phyloP scores from a whole-genome alignment of 2,329 filamentous ascomycete genomes.

The Chrysoporthe deuterocubensis region DNA sequence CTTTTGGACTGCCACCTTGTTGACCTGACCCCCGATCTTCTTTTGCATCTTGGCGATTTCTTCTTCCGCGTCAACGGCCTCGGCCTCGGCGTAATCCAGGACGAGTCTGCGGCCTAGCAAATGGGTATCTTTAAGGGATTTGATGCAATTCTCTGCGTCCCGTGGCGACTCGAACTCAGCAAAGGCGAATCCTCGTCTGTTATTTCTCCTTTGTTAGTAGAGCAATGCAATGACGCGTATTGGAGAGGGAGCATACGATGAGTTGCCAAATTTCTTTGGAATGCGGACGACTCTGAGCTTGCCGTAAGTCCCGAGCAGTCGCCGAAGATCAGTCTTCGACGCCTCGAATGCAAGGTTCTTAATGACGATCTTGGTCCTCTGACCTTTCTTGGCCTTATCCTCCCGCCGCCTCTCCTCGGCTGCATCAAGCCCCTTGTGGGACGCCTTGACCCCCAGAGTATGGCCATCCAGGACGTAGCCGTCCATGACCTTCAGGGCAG shows the following conservation, averaged over 20 bases:
- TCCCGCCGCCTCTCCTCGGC: conserved; percentile 84
- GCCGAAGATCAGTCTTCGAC: conserved; percentile 86
- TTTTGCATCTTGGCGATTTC: conserved; percentile 97
- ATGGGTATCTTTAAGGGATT: conserved; percentile 90
- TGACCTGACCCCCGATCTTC: conserved; percentile 88
- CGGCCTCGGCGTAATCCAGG: conserved; percentile 87
- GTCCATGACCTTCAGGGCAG: conserved; percentile 84
- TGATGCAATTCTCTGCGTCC: conserved; percentile 88
- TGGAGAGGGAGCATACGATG: conserved; percentile 48
- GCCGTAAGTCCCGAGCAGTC: conserved; percentile 87
- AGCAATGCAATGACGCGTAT: neutral
- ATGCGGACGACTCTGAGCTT: conserved; percentile 90
- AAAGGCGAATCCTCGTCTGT: conserved; percentile 85
- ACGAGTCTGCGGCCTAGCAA: conserved; percentile 87
- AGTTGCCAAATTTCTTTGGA: conserved; percentile 91
- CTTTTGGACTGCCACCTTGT: conserved; percentile 88
- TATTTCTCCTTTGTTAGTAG: conserved; percentile 13
- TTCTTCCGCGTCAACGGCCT: conserved; percentile 88
- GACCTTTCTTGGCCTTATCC: conserved; percentile 79
- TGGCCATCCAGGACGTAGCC: conserved; percentile 86
- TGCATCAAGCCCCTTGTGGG: conserved; percentile 84
- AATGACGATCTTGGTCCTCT: conserved; percentile 91
- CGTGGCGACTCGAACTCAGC: conserved; percentile 91
- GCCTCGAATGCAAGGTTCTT: conserved; percentile 98
- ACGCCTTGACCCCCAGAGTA: conserved; percentile 81